Conservation (phyloP, 495 filamentous ascomycete genomes). For the Penicillium soppii region DNA sequence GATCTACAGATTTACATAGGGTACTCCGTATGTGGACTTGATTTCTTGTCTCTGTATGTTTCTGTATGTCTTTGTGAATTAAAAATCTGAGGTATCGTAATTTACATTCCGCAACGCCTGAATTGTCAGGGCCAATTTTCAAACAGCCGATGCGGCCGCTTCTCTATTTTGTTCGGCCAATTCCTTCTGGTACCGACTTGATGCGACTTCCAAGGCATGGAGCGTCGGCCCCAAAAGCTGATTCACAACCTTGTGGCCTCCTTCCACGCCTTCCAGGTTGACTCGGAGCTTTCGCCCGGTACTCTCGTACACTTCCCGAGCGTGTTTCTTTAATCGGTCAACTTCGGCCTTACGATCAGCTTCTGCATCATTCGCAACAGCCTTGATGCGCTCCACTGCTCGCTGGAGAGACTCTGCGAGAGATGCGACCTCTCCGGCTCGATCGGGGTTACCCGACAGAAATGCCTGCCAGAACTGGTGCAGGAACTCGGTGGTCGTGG, state of each 20-base stretch:
- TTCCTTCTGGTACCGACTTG: conserved; percentile 61
- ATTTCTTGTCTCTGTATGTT: too few relatives aligned
- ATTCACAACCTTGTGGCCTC: conserved; percentile 73
- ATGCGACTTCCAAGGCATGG: conserved; percentile 62
- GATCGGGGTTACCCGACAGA: conserved; percentile 75
- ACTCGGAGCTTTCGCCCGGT: conserved; percentile 69
- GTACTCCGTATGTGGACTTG: background rate
- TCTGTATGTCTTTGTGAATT: background rate
- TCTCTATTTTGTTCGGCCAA: conserved; percentile 57
- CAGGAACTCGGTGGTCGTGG: conserved; percentile 91
- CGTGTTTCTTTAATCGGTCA: conserved; percentile 61
- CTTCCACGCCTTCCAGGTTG: conserved; percentile 62
- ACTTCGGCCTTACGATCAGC: conserved; percentile 60
- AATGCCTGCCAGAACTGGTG: conserved; percentile 93
- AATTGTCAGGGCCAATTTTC: conserved; percentile 4
- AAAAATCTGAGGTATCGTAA: conserved; percentile 5
- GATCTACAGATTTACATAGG: background rate
- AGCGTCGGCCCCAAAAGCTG: conserved; percentile 71
- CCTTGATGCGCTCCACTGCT: conserved; percentile 75
- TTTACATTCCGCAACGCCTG: conserved; percentile 16
- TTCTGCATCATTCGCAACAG: conserved; percentile 79
- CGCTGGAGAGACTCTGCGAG: conserved; percentile 75
- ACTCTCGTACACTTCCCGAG: conserved; percentile 61
- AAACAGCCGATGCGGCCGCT: conserved; percentile 13
- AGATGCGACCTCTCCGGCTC: conserved; percentile 71